These are phyloP conservation scores for Tulasnella sp. DNA, from an alignment of 768 basidiomycete species.

Conservation along the genomic window DNA sequence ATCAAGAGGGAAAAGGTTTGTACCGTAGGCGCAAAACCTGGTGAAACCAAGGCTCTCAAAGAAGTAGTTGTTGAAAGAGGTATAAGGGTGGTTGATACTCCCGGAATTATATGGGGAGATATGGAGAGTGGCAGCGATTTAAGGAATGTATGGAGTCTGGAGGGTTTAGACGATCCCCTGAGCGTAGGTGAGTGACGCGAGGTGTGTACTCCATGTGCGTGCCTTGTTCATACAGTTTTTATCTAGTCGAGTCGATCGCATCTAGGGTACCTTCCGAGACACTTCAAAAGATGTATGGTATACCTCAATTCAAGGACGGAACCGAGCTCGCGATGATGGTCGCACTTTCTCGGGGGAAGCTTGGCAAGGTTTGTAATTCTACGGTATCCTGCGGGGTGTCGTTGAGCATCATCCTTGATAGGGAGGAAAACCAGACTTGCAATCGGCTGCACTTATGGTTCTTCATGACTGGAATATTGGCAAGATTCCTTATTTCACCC, in stretches of 20 bases:
- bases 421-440: slow-evolving; percentile 86
- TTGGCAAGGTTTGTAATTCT: slow-evolving; percentile 50
- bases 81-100: slow-evolving; percentile 85
- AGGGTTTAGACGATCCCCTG: slow-evolving; percentile 82
- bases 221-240: neutral
- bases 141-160: slow-evolving; percentile 75
- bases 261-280: slow-evolving; percentile 52
- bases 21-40: slow-evolving; percentile 85
- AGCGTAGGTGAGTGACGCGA: slow-evolving; percentile 51
- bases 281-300: slow-evolving; percentile 73
- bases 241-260: slow-evolving; percentile 74
- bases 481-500: slow-evolving; percentile 81
- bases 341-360: slow-evolving; percentile 65
- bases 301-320: slow-evolving; percentile 59
- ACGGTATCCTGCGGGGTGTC: neutral
- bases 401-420: slow-evolving; percentile 23
- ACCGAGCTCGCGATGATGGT: slow-evolving; percentile 85
- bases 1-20: slow-evolving; percentile 75
- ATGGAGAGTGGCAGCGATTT: slow-evolving; percentile 24
- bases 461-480: slow-evolving; percentile 92
- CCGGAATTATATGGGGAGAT: slow-evolving; percentile 70
- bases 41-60: slow-evolving; percentile 86
- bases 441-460: slow-evolving; percentile 67
- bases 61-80: slow-evolving; percentile 87
- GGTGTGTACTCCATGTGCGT: neutral